Conservation (phyloP, 495 filamentous ascomycete species). For the Hypoxylon perforatum region DNA sequence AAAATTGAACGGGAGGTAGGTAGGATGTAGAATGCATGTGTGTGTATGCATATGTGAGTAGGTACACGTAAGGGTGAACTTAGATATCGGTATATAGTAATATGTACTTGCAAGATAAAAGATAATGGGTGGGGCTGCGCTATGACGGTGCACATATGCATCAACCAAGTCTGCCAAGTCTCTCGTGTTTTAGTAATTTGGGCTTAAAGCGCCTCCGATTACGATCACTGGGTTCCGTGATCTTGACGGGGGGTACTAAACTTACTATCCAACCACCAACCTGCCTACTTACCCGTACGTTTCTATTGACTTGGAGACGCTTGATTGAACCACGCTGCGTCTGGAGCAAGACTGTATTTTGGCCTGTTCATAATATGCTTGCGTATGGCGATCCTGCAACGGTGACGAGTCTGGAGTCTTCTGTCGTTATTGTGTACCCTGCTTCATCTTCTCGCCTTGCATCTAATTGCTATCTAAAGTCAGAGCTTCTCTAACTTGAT, state of each 20-base stretch:
- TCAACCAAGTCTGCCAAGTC: too few species aligned
- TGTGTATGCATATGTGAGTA: neutral
- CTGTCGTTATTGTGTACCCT: slow-evolving; percentile 26
- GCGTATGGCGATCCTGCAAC: slow-evolving; percentile 32
- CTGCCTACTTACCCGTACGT: slow-evolving; percentile 4
- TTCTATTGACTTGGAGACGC: slow-evolving; percentile 5
- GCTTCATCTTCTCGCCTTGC: slow-evolving; percentile 8
- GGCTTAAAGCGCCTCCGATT: slow-evolving; percentile 27
- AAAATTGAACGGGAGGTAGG: too few species aligned
- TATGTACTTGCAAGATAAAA: too few species aligned
- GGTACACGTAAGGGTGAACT: neutral
- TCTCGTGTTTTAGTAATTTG: slow-evolving; percentile 31
- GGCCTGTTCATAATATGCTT: slow-evolving; percentile 25
- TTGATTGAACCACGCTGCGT: slow-evolving; percentile 9
- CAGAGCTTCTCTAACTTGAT: slow-evolving; percentile 1
- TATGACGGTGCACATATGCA: too few species aligned
- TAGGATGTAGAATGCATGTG: too few species aligned
- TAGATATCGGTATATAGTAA: too few species aligned
- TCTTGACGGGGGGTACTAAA: slow-evolving; percentile 8
- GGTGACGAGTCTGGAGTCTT: slow-evolving; percentile 29
- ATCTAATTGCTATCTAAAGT: slow-evolving; percentile 27
- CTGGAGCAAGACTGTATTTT: slow-evolving; percentile 18
- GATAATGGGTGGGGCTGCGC: too few species aligned
- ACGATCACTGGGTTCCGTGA: slow-evolving; percentile 4
- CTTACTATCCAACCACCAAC: neutral